Percentiles rank a stretch among this genome's conserved stretches.
phyloP scores from a whole-genome alignment of 352 stramenopile species.

The Aphanomyces stellatus region DNA sequence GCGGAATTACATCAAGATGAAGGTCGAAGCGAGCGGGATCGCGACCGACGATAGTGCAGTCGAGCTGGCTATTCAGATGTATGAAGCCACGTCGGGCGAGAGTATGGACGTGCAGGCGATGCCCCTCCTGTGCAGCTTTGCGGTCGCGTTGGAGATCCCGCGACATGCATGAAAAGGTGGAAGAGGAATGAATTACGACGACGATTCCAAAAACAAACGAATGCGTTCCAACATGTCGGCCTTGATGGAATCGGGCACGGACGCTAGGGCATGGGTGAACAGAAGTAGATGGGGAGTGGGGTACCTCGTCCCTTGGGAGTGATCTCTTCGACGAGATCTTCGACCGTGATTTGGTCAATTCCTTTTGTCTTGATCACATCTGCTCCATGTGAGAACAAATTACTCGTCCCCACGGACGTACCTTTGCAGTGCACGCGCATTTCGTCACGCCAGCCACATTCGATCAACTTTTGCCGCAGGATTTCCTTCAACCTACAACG shows the following conservation, averaged over 20 bases:
- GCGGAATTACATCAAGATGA: constrained; percentile 46
- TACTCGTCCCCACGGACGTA: constrained; percentile 14
- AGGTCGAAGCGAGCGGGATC: constrained; percentile 26
- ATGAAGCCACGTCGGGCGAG: not conserved
- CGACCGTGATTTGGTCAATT: constrained; percentile 91
- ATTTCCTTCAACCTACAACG: constrained; percentile 70
- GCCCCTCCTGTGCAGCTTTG: not conserved
- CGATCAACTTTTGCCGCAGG: constrained; percentile 73
- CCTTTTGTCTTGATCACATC: constrained; percentile 91
- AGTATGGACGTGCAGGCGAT: not conserved
- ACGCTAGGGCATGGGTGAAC: constrained; percentile 31
- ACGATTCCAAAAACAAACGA: constrained; percentile 78
- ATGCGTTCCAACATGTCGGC: constrained; percentile 86
- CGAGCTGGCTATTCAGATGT: constrained; percentile 4
- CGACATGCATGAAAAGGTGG: not conserved
- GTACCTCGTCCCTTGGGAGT: constrained; percentile 77
- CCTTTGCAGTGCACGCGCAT: constrained; percentile 87
- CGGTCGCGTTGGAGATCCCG: not conserved
- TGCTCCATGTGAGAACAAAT: no score
- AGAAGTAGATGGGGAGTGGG: not conserved
- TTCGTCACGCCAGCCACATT: constrained; percentile 89
- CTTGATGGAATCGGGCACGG: constrained; percentile 86
- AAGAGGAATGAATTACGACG: not conserved
- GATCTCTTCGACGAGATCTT: constrained; percentile 91
- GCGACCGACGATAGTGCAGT: not conserved